Conservation (phyloP, 306 rosid species). For the Gillenia trifoliata region DNA sequence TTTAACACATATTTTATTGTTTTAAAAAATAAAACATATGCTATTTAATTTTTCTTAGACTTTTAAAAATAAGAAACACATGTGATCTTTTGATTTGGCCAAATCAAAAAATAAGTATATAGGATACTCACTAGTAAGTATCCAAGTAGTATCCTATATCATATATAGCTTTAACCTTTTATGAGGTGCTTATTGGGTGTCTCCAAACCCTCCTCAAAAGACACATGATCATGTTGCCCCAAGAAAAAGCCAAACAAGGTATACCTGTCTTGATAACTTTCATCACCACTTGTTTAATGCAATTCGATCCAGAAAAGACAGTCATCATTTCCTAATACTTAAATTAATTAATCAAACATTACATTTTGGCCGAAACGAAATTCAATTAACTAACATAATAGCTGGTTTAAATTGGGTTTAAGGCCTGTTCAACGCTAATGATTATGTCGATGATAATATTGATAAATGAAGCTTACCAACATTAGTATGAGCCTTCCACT, state of each 20-base stretch:
- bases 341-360: not conserved
- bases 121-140: too few relatives aligned
- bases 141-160: too few relatives aligned
- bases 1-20: too few relatives aligned
- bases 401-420: constrained; percentile 19
- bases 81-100: too few relatives aligned
- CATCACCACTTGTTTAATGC: constrained; percentile 39
- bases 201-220: constrained; percentile 56
- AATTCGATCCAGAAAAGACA: constrained; percentile 33
- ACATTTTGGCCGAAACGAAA: not conserved
- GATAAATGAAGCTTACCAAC: constrained; percentile 29
- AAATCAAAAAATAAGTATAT: too few relatives aligned
- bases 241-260: constrained; percentile 37
- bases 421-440: constrained; percentile 26
- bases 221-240: constrained; percentile 26
- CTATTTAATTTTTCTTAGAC: too few relatives aligned
- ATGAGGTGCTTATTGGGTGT: constrained; percentile 29
- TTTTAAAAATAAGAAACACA: too few relatives aligned
- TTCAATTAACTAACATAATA: not conserved
- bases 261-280: constrained; percentile 26
- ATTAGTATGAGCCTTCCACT: constrained; percentile 28
- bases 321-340: constrained; percentile 46
- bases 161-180: not conserved
- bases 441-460: constrained; percentile 39
- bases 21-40: too few relatives aligned